Conservation (phyloP, 2,329 filamentous ascomycete genomes). For the Hirsutella rhossiliensis region DNA sequence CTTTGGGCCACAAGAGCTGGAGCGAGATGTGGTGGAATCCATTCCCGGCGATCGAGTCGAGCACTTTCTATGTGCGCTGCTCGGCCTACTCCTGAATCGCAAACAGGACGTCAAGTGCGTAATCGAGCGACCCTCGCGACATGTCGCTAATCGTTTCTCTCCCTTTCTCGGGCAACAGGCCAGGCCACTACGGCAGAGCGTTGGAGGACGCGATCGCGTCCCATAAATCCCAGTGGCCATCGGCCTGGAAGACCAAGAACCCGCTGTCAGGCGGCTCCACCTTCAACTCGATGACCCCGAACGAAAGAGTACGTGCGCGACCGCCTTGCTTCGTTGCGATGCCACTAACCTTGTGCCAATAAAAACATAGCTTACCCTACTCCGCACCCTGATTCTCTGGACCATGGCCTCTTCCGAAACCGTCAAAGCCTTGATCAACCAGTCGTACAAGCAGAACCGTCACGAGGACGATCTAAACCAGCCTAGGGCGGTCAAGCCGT, state of each 20-base stretch:
- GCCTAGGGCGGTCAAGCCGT: conserved; percentile 77
- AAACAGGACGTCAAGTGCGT: conserved; percentile 95
- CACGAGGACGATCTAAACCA: conserved; percentile 74
- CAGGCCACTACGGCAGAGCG: conserved; percentile 84
- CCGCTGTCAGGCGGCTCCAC: conserved; percentile 69
- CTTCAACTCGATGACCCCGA: conserved; percentile 72
- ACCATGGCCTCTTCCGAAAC: conserved; percentile 77
- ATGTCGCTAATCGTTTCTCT: not conserved
- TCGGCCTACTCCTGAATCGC: conserved; percentile 82
- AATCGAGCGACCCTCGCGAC: not conserved
- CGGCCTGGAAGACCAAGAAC: conserved; percentile 70
- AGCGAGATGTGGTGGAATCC: conserved; percentile 68
- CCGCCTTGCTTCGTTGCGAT: not conserved
- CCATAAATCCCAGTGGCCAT: conserved; percentile 81
- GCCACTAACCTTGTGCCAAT: conserved; percentile 6
- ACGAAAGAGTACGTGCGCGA: conserved; percentile 53
- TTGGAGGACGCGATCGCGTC: conserved; percentile 84
- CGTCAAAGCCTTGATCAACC: conserved; percentile 69
- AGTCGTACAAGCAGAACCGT: conserved; percentile 78
- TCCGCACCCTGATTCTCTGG: conserved; percentile 80
- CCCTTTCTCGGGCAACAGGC: conserved; percentile 38
- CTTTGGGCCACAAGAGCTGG: conserved; percentile 90
- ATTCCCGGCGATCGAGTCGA: conserved; percentile 77
- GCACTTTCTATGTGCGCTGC: conserved; percentile 75
- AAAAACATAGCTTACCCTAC: conserved; percentile 56